Evolutionary conservation across 805 yeast species (phyloP).

Genomic region (Debaryomyces prosopidis): DNA sequence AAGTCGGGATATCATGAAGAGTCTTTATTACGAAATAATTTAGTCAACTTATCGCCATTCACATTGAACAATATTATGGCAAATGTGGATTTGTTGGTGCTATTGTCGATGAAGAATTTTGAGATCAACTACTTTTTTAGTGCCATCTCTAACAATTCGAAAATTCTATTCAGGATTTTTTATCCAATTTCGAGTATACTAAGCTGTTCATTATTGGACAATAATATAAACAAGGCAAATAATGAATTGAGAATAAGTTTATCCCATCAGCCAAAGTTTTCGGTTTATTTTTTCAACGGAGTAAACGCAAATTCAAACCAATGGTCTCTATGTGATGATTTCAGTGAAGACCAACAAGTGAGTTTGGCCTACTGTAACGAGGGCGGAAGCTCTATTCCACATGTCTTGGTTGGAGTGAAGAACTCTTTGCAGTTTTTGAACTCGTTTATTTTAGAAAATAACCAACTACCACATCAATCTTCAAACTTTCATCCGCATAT

Average conservation of each 20-base stretch:
- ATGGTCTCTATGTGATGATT: constrained; percentile 83
- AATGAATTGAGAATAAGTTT: constrained; percentile 51
- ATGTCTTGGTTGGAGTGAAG: constrained; percentile 60
- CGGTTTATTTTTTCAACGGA: constrained; percentile 68
- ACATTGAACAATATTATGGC: constrained; percentile 64
- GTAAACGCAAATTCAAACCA: constrained; percentile 55
- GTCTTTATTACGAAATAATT: constrained; percentile 43
- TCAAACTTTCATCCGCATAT: constrained; percentile 8
- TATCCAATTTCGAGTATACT: constrained; percentile 64
- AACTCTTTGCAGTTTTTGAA: constrained; percentile 53
- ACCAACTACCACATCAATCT: constrained; percentile 10
- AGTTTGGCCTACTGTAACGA: constrained; percentile 59
- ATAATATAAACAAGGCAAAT: constrained; percentile 38
- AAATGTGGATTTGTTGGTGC: constrained; percentile 68
- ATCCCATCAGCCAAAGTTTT: constrained; percentile 70
- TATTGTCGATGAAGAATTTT: constrained; percentile 65
- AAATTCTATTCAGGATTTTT: constrained; percentile 70
- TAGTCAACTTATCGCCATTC: constrained; percentile 65
- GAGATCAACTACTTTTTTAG: constrained; percentile 79
- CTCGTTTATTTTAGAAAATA: constrained; percentile 50
- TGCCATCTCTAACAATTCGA: constrained; percentile 66
- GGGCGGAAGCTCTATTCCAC: constrained; percentile 62
- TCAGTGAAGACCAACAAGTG: constrained; percentile 82
- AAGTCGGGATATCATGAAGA: constrained; percentile 57
- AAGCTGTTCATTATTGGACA: constrained; percentile 57